These are phyloP conservation scores for Suhomyces taliae DNA, from an alignment of 1,139 yeast species.

Conservation along the genomic window DNA sequence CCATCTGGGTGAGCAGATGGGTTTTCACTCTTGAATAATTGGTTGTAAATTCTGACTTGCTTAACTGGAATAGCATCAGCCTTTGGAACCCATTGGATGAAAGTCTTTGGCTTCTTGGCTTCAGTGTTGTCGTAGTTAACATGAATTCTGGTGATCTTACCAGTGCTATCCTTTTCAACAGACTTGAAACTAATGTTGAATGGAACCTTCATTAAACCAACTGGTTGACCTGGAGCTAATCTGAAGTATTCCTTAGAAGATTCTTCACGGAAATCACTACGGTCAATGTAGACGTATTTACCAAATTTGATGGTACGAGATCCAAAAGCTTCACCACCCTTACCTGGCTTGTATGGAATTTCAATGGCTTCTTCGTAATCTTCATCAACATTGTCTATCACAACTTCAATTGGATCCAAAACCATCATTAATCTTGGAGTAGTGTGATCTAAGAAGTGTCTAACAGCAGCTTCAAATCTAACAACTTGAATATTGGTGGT, in stretches of 20 bases:
- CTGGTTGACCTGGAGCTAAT: constrained; percentile 90
- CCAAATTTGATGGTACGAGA: constrained; percentile 76
- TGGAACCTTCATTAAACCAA: constrained; percentile 94
- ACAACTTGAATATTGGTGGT: constrained; percentile 87
- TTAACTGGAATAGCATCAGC: constrained; percentile 54
- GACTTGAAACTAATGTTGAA: constrained; percentile 73
- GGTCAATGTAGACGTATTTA: constrained; percentile 76
- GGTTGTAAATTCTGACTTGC: constrained; percentile 87
- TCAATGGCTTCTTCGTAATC: constrained; percentile 67
- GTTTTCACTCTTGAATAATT: constrained; percentile 86
- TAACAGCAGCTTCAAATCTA: constrained; percentile 86
- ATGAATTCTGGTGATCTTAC: constrained; percentile 66
- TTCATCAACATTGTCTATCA: constrained; percentile 78
- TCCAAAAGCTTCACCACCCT: constrained; percentile 48
- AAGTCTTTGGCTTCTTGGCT: constrained; percentile 77
- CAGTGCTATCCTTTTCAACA: constrained; percentile 61
- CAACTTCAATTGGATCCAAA: constrained; percentile 80
- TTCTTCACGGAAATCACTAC: constrained; percentile 76
- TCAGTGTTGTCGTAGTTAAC: constrained; percentile 77
- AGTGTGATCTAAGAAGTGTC: constrained; percentile 83
- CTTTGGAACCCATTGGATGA: constrained; percentile 94
- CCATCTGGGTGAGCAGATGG: constrained; percentile 90
- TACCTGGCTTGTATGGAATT: constrained; percentile 91
- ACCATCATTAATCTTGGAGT: constrained; percentile 96
- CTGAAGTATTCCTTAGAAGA: constrained; percentile 70